These are phyloP conservation scores for Citrus australasica DNA, from an alignment of 345 rosid species.

Conservation along the genomic window DNA sequence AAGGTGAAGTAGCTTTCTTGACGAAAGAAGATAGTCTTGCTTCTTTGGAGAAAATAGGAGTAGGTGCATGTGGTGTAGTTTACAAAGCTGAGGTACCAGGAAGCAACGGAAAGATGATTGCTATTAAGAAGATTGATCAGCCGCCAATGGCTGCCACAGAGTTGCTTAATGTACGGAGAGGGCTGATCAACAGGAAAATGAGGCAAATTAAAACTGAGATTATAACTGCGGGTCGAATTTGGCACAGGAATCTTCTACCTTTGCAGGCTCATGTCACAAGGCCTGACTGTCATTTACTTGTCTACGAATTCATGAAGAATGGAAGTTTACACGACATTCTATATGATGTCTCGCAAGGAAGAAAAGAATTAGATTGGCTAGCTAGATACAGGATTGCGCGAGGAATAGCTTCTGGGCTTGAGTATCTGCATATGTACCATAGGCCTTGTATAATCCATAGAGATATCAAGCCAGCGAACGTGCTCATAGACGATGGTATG, in stretches of 20 bases:
- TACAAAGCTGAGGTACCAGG: neutral
- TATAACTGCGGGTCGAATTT: neutral
- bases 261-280: neutral
- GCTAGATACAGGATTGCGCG: neutral
- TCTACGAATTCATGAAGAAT: neutral
- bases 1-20: neutral
- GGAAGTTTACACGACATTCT: neutral
- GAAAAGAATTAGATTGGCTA: neutral
- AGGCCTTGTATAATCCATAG: neutral
- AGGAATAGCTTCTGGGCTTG: neutral
- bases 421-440: neutral
- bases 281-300: neutral
- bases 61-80: neutral
- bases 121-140: neutral
- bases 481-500: neutral
- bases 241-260: neutral
- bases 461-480: neutral
- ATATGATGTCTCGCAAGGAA: neutral
- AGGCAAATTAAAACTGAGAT: neutral
- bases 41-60: neutral
- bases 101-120: neutral
- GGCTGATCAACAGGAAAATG: neutral
- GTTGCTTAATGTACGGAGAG: neutral
- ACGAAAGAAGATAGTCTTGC: too few species aligned
- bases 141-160: conserved; percentile 39